phyloP scores from a whole-genome alignment of 2,329 filamentous ascomycete genomes.

The Fusarium nygamai region DNA sequence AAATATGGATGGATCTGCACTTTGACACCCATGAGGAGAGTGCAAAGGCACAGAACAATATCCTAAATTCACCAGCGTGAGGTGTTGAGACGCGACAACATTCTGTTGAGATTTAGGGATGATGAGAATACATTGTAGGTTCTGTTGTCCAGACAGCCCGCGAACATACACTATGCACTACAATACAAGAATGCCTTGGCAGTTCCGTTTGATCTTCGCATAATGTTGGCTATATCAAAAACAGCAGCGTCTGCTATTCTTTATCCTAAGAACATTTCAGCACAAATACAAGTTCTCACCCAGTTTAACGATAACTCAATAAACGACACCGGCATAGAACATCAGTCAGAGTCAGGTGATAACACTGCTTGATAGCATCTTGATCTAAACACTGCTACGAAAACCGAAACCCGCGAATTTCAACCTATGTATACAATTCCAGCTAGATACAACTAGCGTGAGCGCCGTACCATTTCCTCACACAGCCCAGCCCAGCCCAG shows the following conservation, averaged over 20 bases:
- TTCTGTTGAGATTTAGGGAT: too few relatives aligned
- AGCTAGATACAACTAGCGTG: slow-evolving; percentile 38
- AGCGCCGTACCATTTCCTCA: slow-evolving; percentile 36
- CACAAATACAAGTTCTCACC: too few relatives aligned
- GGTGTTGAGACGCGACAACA: background rate
- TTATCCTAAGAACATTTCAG: too few relatives aligned
- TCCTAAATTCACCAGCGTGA: background rate
- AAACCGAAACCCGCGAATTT: slow-evolving; percentile 13
- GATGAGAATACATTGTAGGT: too few relatives aligned
- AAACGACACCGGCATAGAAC: background rate
- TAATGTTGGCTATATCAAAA: too few relatives aligned
- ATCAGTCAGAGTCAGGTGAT: background rate
- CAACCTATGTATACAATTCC: slow-evolving; percentile 41
- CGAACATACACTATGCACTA: too few relatives aligned
- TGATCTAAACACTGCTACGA: slow-evolving; percentile 35
- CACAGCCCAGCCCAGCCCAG: background rate
- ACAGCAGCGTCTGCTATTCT: too few relatives aligned
- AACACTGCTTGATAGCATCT: slow-evolving; percentile 11
- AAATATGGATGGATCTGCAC: background rate
- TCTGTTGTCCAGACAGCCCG: too few relatives aligned
- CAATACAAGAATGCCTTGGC: too few relatives aligned
- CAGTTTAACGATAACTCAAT: background rate
- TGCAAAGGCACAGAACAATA: background rate
- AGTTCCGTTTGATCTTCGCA: too few relatives aligned
- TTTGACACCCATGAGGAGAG: too few relatives aligned